Evolutionary conservation across 805 yeast species (phyloP), one percentile per base, ranked within the genome.

Genomic region (Candida glaebosa): DNA sequence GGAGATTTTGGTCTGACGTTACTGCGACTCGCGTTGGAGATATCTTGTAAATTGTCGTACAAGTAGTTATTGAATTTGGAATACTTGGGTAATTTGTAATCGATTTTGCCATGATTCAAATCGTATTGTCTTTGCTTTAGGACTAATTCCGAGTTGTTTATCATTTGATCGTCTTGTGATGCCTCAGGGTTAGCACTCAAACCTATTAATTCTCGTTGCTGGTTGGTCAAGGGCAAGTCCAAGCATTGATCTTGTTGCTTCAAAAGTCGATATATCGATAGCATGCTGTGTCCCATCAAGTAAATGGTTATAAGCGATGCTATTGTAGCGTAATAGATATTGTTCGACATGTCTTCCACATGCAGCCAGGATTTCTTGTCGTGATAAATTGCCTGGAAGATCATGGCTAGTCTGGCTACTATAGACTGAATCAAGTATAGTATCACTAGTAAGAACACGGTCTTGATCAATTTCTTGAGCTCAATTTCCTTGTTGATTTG

Each of bases 181-280:
- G 28, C 17, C n/a, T 40, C 38, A 10, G 22, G 34, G 12, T 39
- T 17, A 3, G 39, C 40, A 33, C 48, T 44, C 20, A 77, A 60
- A 1, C 81, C 81, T 30, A 77, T 57, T 12, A 77, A 53, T 31
- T 58, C 55, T 36, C 81, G 56, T 53, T 77, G 82, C 18, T 59
- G 61, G 36, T 60, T 63, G 7, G 62, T 70, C 44, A 77, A 63
- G 2, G 80, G 79, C 43, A 77, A 58, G 51, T 77, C 82, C 26
- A 61, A 49, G 47, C 81, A 76, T 49, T 71, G 73, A 48, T 77
- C 81, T 44, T 64, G 69, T 1, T 75, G 70, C 46, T 62, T 66
- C 5, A 64, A 18, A 12, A 74, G 47, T 34, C 52, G 56, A 31
- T 62, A 44, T 3, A 58, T 20, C 17, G 69, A 55, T 7, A 43